Conservation (phyloP, 257 asterid genomes). For the Ilex aquifolium region DNA sequence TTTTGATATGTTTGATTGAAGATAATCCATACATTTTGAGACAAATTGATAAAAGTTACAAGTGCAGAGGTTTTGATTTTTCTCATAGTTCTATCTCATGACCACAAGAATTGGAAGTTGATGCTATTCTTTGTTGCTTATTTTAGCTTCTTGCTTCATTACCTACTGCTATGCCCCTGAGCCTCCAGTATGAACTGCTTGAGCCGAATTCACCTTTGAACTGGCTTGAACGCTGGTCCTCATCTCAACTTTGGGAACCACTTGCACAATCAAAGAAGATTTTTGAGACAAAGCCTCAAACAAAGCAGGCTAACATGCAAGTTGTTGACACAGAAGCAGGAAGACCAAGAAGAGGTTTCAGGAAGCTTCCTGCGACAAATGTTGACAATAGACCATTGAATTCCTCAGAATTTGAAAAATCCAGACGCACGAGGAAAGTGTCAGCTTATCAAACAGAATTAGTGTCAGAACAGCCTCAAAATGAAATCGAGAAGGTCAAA, state of each 20-base stretch:
- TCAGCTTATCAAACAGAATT: constrained; percentile 17
- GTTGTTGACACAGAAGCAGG: constrained; percentile 42
- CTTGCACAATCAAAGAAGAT: constrained; percentile 35
- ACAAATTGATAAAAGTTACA: neutral
- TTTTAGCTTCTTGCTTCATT: constrained; percentile 59
- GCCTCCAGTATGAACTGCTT: constrained; percentile 66
- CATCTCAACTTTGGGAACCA: constrained; percentile 63
- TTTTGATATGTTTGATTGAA: neutral
- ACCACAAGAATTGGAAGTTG: constrained; percentile 7
- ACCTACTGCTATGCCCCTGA: constrained; percentile 78
- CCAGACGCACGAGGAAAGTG: constrained; percentile 25
- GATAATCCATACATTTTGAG: neutral
- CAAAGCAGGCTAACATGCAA: constrained; percentile 33
- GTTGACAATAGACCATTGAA: constrained; percentile 43
- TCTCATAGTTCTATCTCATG: neutral
- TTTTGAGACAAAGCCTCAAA: constrained; percentile 43
- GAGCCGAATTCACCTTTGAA: constrained; percentile 77
- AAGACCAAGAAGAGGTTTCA: constrained; percentile 58
- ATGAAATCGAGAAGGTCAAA: constrained; percentile 66
- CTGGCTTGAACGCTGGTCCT: constrained; percentile 95
- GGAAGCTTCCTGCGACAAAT: constrained; percentile 48
- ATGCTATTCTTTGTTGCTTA: constrained; percentile 11
- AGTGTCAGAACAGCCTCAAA: constrained; percentile 22
- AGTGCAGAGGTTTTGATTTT: neutral
- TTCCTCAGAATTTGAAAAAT: constrained; percentile 35